A percentile compares a stretch with the other conserved stretches of the same genome.
Evolutionary conservation across 805 yeast genomes (phyloP).

Genomic region (Helenozyma rhizophorensis): DNA sequence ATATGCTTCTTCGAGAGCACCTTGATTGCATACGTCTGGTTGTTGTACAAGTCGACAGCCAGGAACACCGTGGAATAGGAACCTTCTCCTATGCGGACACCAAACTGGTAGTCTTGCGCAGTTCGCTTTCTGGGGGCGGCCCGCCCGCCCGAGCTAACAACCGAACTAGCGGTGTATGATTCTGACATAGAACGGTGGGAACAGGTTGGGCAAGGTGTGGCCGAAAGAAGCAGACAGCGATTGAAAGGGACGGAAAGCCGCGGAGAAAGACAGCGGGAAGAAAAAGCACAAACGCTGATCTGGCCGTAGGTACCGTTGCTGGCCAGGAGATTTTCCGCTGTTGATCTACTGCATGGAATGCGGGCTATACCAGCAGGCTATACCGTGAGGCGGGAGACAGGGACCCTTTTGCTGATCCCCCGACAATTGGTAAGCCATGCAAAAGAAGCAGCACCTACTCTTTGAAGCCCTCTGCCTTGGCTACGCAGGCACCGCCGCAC

Average conservation of each 20-base stretch:
- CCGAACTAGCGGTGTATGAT: background rate
- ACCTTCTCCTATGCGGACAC: slow-evolving; percentile 89
- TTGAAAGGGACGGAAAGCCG: too few relatives aligned
- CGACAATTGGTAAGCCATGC: too few relatives aligned
- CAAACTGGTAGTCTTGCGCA: slow-evolving; percentile 85
- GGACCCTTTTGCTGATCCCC: too few relatives aligned
- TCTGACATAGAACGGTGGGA: slow-evolving; percentile 1
- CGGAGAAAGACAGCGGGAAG: too few relatives aligned
- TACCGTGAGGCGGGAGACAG: too few relatives aligned
- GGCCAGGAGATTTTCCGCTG: background rate
- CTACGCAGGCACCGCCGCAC: too few relatives aligned
- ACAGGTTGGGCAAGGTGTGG: background rate
- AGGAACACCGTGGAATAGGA: slow-evolving; percentile 91
- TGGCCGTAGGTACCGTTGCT: too few relatives aligned
- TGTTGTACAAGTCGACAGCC: slow-evolving; percentile 72
- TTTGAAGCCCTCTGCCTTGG: too few relatives aligned
- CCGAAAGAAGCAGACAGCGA: background rate
- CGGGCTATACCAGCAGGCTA: too few relatives aligned
- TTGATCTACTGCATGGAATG: slow-evolving; percentile 2
- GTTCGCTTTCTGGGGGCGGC: slow-evolving; percentile 26
- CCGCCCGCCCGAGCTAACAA: too few relatives aligned
- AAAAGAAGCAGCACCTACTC: too few relatives aligned
- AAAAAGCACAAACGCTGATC: slow-evolving; percentile 1
- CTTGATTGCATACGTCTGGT: slow-evolving; percentile 83
- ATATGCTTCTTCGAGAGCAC: slow-evolving; percentile 89